Conservation (phyloP, 2,329 filamentous ascomycete genomes). For the Neofusicoccum umdonicola region DNA sequence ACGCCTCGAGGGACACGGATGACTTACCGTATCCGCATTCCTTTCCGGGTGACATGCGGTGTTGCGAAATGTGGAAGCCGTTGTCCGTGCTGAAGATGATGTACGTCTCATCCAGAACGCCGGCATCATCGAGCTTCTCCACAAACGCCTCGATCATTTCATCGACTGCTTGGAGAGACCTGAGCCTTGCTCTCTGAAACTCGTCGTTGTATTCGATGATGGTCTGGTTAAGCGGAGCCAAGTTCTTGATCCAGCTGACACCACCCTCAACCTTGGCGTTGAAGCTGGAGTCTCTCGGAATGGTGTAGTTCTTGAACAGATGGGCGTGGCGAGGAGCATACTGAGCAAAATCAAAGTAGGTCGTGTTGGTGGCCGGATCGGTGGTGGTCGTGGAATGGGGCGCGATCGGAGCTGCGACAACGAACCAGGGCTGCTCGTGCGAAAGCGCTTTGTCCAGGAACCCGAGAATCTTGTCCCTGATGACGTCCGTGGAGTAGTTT, state of each 20-base stretch:
- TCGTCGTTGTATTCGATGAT: constrained; percentile 53
- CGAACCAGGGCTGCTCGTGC: constrained; percentile 61
- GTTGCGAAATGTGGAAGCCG: constrained; percentile 41
- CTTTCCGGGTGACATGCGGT: constrained; percentile 41
- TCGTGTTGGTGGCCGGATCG: constrained; percentile 49
- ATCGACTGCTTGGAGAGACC: constrained; percentile 54
- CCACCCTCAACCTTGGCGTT: constrained; percentile 59
- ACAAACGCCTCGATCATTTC: constrained; percentile 53
- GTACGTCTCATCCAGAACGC: constrained; percentile 49
- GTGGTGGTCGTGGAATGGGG: constrained; percentile 58
- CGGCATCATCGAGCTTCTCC: constrained; percentile 39
- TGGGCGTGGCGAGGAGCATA: constrained; percentile 53
- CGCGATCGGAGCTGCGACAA: constrained; percentile 64
- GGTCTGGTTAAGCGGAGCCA: constrained; percentile 46
- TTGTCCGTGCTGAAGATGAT: constrained; percentile 42
- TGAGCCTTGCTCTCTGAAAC: constrained; percentile 51
- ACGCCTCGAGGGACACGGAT: too few species aligned
- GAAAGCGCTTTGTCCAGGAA: constrained; percentile 61
- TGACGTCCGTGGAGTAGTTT: constrained; percentile 58
- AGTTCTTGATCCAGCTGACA: constrained; percentile 46
- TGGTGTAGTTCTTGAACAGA: constrained; percentile 58
- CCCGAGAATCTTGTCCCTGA: constrained; percentile 57
- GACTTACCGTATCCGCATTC: constrained; percentile 36
- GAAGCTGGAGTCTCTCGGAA: constrained; percentile 64
- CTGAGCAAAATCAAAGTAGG: constrained; percentile 8